These are phyloP conservation scores for Ustilago esculenta DNA, from an alignment of 1,284 basidiomycete species.

Conservation along the genomic window DNA sequence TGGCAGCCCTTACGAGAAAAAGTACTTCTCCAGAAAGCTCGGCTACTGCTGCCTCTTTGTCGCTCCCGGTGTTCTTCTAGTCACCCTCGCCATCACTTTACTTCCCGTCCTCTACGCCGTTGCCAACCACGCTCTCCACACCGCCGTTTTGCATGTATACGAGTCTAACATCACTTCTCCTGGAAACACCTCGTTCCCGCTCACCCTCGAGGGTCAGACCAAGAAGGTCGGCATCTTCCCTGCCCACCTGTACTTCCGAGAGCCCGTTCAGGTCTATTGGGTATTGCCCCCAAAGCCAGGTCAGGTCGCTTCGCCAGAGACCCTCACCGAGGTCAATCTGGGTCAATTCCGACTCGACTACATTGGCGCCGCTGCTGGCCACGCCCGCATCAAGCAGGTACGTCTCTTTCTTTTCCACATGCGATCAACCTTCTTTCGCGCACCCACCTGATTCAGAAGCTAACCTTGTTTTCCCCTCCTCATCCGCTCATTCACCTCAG, in stretches of 20 bases:
- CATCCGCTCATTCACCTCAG: constrained; percentile 9
- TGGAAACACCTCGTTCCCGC: constrained; percentile 62
- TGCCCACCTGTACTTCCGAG: constrained; percentile 65
- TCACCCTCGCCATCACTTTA: constrained; percentile 59
- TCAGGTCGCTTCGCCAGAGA: constrained; percentile 36
- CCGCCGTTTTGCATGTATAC: constrained; percentile 62
- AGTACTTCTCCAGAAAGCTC: constrained; percentile 62
- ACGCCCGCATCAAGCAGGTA: constrained; percentile 67
- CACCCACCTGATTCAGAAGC: too few species aligned
- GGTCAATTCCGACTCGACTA: constrained; percentile 60
- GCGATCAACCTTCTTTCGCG: too few species aligned
- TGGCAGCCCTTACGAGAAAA: constrained; percentile 64
- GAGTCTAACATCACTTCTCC: constrained; percentile 65
- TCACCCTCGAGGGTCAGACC: constrained; percentile 65
- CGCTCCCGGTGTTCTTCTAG: constrained; percentile 52
- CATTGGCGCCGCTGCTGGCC: constrained; percentile 65
- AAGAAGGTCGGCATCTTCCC: constrained; percentile 68
- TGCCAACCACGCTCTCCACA: constrained; percentile 66
- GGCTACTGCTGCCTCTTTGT: constrained; percentile 60
- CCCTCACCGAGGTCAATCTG: constrained; percentile 61
- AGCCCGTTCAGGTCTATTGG: constrained; percentile 67
- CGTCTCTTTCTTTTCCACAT: constrained; percentile 5
- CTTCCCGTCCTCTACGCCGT: constrained; percentile 66
- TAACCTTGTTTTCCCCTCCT: constrained; percentile 4
- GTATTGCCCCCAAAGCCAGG: constrained; percentile 55